These are phyloP conservation scores for Vitis hybrid DNA, from an alignment of 177 flowering plant species.

Conservation along the genomic window DNA sequence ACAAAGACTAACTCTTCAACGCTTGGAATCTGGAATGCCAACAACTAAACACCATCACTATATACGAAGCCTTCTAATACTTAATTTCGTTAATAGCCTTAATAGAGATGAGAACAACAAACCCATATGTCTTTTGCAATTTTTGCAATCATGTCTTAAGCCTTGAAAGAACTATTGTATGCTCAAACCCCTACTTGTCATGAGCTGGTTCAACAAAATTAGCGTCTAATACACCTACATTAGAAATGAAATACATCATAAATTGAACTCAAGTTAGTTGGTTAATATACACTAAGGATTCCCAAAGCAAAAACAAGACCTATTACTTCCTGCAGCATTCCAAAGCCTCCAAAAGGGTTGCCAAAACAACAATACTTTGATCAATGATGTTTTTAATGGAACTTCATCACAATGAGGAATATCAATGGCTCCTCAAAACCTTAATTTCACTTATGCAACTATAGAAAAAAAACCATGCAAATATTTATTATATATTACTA, in stretches of 20 bases:
- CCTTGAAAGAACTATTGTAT: slow-evolving; percentile 64
- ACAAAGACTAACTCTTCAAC: no score
- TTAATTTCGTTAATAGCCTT: not conserved
- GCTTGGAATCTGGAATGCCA: no score
- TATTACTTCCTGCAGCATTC: slow-evolving; percentile 75
- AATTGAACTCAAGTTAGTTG: not conserved
- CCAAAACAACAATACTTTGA: slow-evolving; percentile 5
- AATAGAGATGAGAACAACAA: slow-evolving; percentile 9
- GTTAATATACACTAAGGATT: not conserved
- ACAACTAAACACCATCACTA: not conserved
- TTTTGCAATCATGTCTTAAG: slow-evolving; percentile 50
- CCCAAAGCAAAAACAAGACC: slow-evolving; percentile 32
- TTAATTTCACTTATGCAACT: no score
- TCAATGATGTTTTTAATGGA: no score
- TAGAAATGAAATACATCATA: not conserved
- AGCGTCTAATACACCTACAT: slow-evolving; percentile 45
- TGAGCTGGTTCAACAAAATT: slow-evolving; percentile 85
- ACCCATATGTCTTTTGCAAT: slow-evolving; percentile 72
- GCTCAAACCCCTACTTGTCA: slow-evolving; percentile 79
- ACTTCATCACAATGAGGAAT: no score
- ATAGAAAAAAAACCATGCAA: not conserved
- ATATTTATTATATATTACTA: no score
- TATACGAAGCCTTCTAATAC: not conserved
- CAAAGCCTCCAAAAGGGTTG: slow-evolving; percentile 95
- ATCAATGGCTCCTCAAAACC: no score